These are phyloP conservation scores for Luvunga scandens DNA, from an alignment of 345 rosid genomes.

Conservation along the genomic window DNA sequence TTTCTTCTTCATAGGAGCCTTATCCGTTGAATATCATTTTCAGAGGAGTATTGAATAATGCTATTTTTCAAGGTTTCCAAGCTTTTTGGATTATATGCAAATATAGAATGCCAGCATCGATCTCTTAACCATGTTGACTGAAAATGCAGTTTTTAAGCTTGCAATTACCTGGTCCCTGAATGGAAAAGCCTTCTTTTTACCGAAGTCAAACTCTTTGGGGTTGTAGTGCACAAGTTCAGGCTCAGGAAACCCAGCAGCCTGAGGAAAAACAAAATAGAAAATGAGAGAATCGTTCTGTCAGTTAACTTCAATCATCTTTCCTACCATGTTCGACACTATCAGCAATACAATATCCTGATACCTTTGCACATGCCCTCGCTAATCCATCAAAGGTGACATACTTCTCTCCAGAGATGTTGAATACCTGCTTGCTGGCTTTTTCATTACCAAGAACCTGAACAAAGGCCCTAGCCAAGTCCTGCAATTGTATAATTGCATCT, in stretches of 20 bases:
- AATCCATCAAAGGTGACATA: slow-evolving; percentile 88
- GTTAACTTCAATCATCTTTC: neutral
- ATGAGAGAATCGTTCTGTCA: neutral
- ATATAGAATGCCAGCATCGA: neutral
- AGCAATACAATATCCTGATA: slow-evolving; percentile 12
- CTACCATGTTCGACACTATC: neutral
- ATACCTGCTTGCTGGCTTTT: slow-evolving; percentile 81
- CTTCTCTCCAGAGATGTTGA: slow-evolving; percentile 93
- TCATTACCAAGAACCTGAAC: slow-evolving; percentile 71
- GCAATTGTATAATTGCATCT: slow-evolving; percentile 22
- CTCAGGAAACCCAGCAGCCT: slow-evolving; percentile 97
- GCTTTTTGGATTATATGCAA: neutral
- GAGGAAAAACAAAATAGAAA: slow-evolving; percentile 10
- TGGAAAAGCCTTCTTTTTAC: slow-evolving; percentile 97
- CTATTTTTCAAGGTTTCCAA: neutral
- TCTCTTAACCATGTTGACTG: neutral
- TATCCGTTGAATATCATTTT: neutral
- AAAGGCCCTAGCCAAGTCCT: slow-evolving; percentile 91
- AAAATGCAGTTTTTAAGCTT: neutral
- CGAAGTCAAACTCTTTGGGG: slow-evolving; percentile 90
- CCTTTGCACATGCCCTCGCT: slow-evolving; percentile 97
- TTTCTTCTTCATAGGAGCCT: neutral
- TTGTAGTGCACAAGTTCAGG: slow-evolving; percentile 85
- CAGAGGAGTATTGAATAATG: neutral
- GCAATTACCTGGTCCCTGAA: slow-evolving; percentile 89